Evolutionary conservation across 345 rosid species (phyloP).

Genomic region (Acer yangbiense): DNA sequence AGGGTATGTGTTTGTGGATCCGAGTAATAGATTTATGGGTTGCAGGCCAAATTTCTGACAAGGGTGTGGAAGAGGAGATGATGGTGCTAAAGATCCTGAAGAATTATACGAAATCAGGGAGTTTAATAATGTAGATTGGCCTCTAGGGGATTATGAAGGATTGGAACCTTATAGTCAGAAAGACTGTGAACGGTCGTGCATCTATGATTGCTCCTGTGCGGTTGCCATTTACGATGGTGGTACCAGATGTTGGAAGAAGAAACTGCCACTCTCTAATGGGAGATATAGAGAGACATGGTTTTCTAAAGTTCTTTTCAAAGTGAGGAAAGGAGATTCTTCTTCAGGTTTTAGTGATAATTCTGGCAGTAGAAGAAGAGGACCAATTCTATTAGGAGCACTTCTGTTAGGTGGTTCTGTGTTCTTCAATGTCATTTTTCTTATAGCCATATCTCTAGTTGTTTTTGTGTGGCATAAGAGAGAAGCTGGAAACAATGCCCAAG

Average conservation of each 20-base stretch:
- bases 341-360: background rate
- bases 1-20: conserved; percentile 17
- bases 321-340: conserved; percentile 12
- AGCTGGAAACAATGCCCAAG: background rate
- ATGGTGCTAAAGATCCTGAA: conserved; percentile 12
- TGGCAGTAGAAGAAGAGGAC: background rate
- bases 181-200: conserved; percentile 26
- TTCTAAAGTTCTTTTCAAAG: conserved; percentile 17
- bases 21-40: conserved; percentile 6
- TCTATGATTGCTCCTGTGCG: conserved; percentile 22
- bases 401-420: conserved; percentile 22
- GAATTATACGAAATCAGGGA: conserved; percentile 17
- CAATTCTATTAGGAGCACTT: conserved; percentile 5
- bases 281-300: background rate
- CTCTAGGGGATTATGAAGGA: conserved; percentile 18
- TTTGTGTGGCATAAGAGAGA: conserved; percentile 5
- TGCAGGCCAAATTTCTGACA: conserved; percentile 16
- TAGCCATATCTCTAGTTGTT: background rate
- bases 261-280: conserved; percentile 28
- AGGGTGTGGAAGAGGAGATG: conserved; percentile 24
- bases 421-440: conserved; percentile 12
- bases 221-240: conserved; percentile 2
- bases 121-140: background rate
- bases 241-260: conserved; percentile 23
- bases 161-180: conserved; percentile 8